A percentile compares a stretch with the other conserved stretches of the same genome.
Conservation (phyloP, 805 yeast genomes). For the Wickerhamomyces rabaulensis region DNA sequence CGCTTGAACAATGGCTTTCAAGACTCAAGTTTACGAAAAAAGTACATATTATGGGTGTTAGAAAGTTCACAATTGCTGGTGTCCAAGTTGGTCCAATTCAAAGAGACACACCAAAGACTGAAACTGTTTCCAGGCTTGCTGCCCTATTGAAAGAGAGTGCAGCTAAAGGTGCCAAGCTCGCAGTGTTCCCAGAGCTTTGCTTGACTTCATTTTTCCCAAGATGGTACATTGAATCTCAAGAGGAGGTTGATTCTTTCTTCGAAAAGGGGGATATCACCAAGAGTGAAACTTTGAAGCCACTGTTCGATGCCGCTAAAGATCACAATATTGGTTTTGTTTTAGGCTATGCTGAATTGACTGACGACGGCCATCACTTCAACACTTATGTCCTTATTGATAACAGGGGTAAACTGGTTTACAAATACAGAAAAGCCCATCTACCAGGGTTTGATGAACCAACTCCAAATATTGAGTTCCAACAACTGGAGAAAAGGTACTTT, state of each 20-base stretch:
- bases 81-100: constrained; percentile 31
- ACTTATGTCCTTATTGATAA: constrained; percentile 29
- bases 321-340: constrained; percentile 27
- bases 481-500: constrained; percentile 34
- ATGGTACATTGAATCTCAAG: constrained; percentile 29
- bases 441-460: constrained; percentile 34
- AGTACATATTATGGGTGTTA: constrained; percentile 14
- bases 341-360: constrained; percentile 35
- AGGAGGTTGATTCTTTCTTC: constrained; percentile 31
- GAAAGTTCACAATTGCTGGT: constrained; percentile 29
- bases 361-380: constrained; percentile 31
- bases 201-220: constrained; percentile 34
- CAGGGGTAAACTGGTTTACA: constrained; percentile 25
- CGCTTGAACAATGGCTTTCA: too few species aligned
- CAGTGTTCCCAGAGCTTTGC: constrained; percentile 33
- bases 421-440: constrained; percentile 33
- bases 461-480: constrained; percentile 29
- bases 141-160: constrained; percentile 28
- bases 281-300: constrained; percentile 23
- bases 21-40: too few species aligned
- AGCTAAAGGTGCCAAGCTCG: constrained; percentile 27
- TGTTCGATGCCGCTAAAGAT: constrained; percentile 28
- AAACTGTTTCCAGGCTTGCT: constrained; percentile 27
- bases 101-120: constrained; percentile 25
- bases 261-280: constrained; percentile 31